Conservation (phyloP, 805 yeast species). For the Candida vaughaniae region DNA sequence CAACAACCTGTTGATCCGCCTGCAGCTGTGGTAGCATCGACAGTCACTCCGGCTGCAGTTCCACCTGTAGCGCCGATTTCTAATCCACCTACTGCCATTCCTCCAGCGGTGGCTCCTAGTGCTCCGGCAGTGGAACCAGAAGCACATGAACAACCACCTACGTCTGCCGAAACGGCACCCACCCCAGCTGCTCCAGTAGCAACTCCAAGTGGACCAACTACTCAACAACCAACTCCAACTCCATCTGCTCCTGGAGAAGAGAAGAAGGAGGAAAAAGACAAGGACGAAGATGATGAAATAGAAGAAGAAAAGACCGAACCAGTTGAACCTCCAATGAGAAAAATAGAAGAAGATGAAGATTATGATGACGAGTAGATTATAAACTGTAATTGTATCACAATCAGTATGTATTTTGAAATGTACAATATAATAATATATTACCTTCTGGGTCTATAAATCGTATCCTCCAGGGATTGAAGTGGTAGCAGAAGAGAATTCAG, state of each 20-base stretch:
- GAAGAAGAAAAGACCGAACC: slow-evolving; percentile 21
- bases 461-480: background rate
- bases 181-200: slow-evolving; percentile 3
- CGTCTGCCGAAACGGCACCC: background rate
- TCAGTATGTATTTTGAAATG: background rate
- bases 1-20: slow-evolving; percentile 4
- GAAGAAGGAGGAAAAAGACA: slow-evolving; percentile 10
- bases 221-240: slow-evolving; percentile 3
- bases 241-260: slow-evolving; percentile 5
- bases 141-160: background rate
- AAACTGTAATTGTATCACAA: slow-evolving; percentile 1
- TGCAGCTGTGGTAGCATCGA: slow-evolving; percentile 1
- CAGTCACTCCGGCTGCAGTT: slow-evolving; percentile 11
- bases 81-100: slow-evolving; percentile 3
- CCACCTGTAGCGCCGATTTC: slow-evolving; percentile 10
- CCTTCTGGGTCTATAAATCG: background rate
- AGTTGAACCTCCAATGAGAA: slow-evolving; percentile 45
- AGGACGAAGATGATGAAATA: slow-evolving; percentile 12
- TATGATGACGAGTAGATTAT: slow-evolving; percentile 39
- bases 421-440: background rate
- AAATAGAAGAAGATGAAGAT: slow-evolving; percentile 46
- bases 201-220: background rate
- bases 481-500: background rate
- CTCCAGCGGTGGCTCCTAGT: background rate
- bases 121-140: background rate